Evolutionary conservation across 495 filamentous ascomycete genomes (phyloP).

Genomic region (Parachaetomium inaequale): DNA sequence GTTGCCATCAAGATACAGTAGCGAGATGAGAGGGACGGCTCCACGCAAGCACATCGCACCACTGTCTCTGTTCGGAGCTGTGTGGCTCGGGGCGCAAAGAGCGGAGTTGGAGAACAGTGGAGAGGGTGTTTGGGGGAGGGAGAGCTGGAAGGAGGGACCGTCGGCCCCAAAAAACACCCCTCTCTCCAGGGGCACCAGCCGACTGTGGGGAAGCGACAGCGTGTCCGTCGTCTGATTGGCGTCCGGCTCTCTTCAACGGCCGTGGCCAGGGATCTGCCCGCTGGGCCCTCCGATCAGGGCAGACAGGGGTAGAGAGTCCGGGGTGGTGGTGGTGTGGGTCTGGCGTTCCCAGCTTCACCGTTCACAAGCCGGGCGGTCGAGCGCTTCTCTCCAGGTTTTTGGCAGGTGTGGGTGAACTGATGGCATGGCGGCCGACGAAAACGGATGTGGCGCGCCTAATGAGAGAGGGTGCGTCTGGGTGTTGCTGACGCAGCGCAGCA

Average conservation of each 20-base stretch:
- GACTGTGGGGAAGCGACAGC: constrained; percentile 18
- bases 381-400: neutral
- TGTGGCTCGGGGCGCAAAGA: neutral
- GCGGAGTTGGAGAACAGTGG: constrained; percentile 14
- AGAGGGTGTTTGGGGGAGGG: constrained; percentile 11
- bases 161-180: constrained; percentile 26
- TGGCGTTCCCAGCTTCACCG: constrained; percentile 1
- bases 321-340: constrained; percentile 16
- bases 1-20: neutral
- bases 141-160: constrained; percentile 30
- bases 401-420: constrained; percentile 7
- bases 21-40: constrained; percentile 20
- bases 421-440: constrained; percentile 10
- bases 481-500: neutral
- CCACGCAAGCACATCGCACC: neutral
- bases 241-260: constrained; percentile 18
- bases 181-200: constrained; percentile 15
- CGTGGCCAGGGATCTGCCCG: constrained; percentile 16
- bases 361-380: neutral
- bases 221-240: constrained; percentile 15
- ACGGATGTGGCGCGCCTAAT: constrained; percentile 14
- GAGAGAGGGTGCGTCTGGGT: neutral
- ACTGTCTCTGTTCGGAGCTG: constrained; percentile 11
- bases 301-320: constrained; percentile 19
- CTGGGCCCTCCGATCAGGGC: constrained; percentile 17